phyloP scores from a whole-genome alignment of 495 filamentous ascomycete genomes.

The Neurospora intermedia region DNA sequence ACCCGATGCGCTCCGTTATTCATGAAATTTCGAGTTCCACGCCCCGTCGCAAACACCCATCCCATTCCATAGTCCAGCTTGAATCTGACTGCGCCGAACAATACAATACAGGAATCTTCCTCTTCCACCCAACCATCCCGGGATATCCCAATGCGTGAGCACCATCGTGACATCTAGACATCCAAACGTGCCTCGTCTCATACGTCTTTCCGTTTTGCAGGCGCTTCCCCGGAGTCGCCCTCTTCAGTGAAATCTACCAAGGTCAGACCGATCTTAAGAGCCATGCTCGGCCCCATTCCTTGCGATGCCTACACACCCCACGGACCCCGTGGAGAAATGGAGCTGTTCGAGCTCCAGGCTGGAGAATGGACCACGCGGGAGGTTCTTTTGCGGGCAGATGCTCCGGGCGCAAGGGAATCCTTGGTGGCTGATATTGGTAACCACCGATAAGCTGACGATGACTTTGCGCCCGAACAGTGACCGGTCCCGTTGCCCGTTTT shows the following conservation, averaged over 20 bases:
- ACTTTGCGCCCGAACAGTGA: conserved; percentile 47
- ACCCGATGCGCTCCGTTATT: neutral
- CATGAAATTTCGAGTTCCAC: neutral
- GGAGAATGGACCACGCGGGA: neutral
- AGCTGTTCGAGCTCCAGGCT: neutral
- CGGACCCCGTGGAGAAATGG: neutral
- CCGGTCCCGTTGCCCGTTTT: conserved; percentile 83
- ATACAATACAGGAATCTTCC: conserved; percentile 56
- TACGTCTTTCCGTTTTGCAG: conserved; percentile 18
- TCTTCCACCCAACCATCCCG: conserved; percentile 78
- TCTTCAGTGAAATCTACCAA: conserved; percentile 97
- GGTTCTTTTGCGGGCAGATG: neutral
- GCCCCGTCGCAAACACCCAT: neutral
- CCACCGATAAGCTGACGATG: neutral
- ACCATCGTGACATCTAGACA: neutral
- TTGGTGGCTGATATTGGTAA: neutral
- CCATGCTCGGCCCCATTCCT: neutral
- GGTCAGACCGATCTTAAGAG: conserved; percentile 35
- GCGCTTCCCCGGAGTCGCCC: conserved; percentile 78
- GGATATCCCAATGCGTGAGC: conserved; percentile 69
- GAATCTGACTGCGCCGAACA: neutral
- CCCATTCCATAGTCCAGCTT: neutral
- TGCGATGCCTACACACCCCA: neutral
- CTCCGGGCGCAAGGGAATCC: neutral
- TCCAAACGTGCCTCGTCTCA: conserved; percentile 7